Evolutionary conservation across 202 grass and related monocot genomes (phyloP).

Genomic region (Dendrocalamus latiflorus): DNA sequence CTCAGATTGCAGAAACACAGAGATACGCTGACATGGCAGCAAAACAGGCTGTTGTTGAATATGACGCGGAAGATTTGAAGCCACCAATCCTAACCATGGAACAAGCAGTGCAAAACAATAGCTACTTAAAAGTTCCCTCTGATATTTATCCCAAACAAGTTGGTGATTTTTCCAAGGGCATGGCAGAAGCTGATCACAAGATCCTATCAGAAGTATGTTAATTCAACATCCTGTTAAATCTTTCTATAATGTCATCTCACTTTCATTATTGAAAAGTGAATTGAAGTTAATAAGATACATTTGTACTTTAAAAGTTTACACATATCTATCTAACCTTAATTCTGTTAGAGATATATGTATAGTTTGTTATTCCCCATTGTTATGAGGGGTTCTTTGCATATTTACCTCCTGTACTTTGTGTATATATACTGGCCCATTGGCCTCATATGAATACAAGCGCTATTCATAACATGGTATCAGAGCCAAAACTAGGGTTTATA

Average conservation of each 20-base stretch:
- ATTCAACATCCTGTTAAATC: not conserved
- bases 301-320: not conserved
- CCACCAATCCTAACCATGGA: constrained; percentile 67
- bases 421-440: too few relatives aligned
- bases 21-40: constrained; percentile 63
- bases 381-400: too few relatives aligned
- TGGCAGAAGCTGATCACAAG: constrained; percentile 74
- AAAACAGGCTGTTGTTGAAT: constrained; percentile 60
- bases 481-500: too few relatives aligned
- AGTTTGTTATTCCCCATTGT: too few relatives aligned
- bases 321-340: not conserved
- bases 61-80: constrained; percentile 42
- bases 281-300: not conserved
- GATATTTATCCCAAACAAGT: constrained; percentile 32
- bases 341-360: too few relatives aligned
- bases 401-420: too few relatives aligned
- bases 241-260: not conserved
- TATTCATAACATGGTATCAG: too few relatives aligned
- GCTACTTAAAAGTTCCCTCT: constrained; percentile 44
- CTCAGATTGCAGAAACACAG: constrained; percentile 72
- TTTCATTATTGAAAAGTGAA: not conserved
- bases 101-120: constrained; percentile 56
- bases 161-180: constrained; percentile 66
- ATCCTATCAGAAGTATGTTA: constrained; percentile 57
- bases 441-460: too few relatives aligned